Conservation (phyloP, 495 filamentous ascomycete species). For the Penicillium longicatenatum region DNA sequence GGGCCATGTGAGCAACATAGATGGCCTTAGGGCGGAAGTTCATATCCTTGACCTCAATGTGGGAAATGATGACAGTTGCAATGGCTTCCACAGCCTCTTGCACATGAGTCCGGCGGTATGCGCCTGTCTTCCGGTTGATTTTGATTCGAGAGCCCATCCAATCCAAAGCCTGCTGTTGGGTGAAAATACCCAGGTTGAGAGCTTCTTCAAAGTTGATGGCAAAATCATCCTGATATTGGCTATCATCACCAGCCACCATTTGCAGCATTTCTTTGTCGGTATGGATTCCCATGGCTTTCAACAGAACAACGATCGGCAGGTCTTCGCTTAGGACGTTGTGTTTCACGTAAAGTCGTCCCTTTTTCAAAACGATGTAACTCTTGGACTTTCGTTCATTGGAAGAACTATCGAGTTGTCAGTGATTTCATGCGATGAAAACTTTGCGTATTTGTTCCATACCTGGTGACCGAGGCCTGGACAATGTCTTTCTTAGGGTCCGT, state of each 20-base stretch:
- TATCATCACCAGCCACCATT: slow-evolving; percentile 81
- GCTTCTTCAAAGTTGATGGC: slow-evolving; percentile 92
- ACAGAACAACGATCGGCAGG: slow-evolving; percentile 85
- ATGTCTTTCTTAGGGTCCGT: slow-evolving; percentile 84
- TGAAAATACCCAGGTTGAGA: slow-evolving; percentile 75
- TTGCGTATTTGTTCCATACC: slow-evolving; percentile 34
- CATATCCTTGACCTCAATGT: slow-evolving; percentile 84
- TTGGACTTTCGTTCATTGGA: slow-evolving; percentile 97
- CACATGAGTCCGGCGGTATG: slow-evolving; percentile 66
- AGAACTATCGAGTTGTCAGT: slow-evolving; percentile 58
- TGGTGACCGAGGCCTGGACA: slow-evolving; percentile 94
- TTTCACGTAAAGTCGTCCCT: slow-evolving; percentile 82
- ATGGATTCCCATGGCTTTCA: slow-evolving; percentile 92
- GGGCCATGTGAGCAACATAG: slow-evolving; percentile 94
- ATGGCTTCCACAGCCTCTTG: slow-evolving; percentile 92
- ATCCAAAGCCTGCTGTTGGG: slow-evolving; percentile 92
- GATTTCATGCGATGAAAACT: background rate
- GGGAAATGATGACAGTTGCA: slow-evolving; percentile 86
- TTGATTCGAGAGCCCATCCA: slow-evolving; percentile 85
- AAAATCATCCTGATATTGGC: slow-evolving; percentile 88
- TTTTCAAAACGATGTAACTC: slow-evolving; percentile 90
- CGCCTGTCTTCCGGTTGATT: slow-evolving; percentile 66
- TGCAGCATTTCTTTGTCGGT: slow-evolving; percentile 93
- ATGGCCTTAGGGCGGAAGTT: slow-evolving; percentile 95
- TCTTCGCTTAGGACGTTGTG: slow-evolving; percentile 93